These are phyloP conservation scores for Plasmodium gallinaceum DNA, from an alignment of 169 alveolate genomes.

Conservation along the genomic window DNA sequence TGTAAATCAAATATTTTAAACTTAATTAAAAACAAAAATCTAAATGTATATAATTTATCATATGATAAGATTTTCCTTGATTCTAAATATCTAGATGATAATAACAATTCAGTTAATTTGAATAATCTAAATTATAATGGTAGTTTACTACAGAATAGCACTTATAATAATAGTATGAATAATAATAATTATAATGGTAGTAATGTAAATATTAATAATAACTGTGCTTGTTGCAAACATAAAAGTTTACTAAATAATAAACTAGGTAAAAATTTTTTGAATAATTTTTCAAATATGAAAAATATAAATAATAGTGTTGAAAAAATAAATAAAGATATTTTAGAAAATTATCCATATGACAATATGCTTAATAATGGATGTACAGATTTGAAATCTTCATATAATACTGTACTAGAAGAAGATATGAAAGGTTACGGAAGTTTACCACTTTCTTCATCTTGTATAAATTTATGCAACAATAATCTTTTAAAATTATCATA, in stretches of 20 bases:
- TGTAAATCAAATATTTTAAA: conserved; percentile 1
- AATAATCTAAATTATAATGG: neutral
- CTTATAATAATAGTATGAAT: neutral
- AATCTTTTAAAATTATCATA: neutral
- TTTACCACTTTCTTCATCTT: neutral
- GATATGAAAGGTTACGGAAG: neutral
- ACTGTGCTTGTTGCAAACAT: neutral
- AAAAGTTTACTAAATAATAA: neutral
- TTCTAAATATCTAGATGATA: neutral
- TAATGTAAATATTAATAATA: neutral
- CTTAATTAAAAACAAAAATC: neutral
- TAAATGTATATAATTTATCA: neutral
- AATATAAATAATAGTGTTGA: neutral
- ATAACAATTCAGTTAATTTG: neutral
- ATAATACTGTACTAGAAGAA: neutral
- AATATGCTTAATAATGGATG: neutral
- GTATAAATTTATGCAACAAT: neutral
- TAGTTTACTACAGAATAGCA: neutral
- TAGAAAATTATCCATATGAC: neutral
- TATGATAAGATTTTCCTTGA: conserved; percentile 2
- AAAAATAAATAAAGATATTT: neutral
- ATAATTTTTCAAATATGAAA: neutral
- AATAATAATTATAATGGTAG: neutral
- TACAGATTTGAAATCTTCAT: neutral
- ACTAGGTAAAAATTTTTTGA: neutral